Base-by-base conservation (phyloP, 1,139 yeast species). In the Saccharomyces hybrid region DNA sequence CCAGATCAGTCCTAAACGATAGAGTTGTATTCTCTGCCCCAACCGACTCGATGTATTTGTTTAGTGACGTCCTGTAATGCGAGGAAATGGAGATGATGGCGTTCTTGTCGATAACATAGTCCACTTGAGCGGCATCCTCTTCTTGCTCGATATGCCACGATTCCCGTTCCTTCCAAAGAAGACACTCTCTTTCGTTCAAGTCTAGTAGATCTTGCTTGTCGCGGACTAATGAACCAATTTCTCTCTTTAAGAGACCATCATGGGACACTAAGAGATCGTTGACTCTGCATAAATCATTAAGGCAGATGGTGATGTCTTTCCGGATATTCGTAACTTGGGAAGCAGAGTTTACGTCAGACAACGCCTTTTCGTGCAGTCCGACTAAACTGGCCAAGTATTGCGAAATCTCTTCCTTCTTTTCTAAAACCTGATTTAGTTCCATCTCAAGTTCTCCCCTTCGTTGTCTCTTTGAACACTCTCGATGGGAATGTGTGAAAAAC, bases 191-290 rank as follows among this genome's bases (percentile, higher is more conserved):
- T 9, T 49, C 28, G 12, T 49, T 53, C 34, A 65, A 42, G 11
- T 55, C 55, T 11, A 50, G 49, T 19, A 67, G 52, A 48, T 59
- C 58, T 2, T 48, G 49, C 50, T 58, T 60, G 11, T 55, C 42
- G 48, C 55, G 52, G 31, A 52, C 52, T 27, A 66, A 48, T 9
- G 44, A 24, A 4, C 52, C 55, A 11, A 68, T 59, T 38, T 61
- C 63, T 19, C 53, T 57, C 42, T 57, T 61, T n/a, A 68, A 58
- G 24, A 62, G 59, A 12, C 72, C 71, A 49, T 65, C 60, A 47
- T 57, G 60, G 1, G 64, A 56, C 2, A 62, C 62, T 16, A 67
- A 56, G 57, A 59, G 54, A 16, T 60, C 59, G 55, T 68, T 66
- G 44, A 68, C 50, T 8, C 49, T 57, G 48, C 60, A 58, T 29